Conservation (phyloP, 2,329 filamentous ascomycete species). For the Periglandula ipomoeae region DNA sequence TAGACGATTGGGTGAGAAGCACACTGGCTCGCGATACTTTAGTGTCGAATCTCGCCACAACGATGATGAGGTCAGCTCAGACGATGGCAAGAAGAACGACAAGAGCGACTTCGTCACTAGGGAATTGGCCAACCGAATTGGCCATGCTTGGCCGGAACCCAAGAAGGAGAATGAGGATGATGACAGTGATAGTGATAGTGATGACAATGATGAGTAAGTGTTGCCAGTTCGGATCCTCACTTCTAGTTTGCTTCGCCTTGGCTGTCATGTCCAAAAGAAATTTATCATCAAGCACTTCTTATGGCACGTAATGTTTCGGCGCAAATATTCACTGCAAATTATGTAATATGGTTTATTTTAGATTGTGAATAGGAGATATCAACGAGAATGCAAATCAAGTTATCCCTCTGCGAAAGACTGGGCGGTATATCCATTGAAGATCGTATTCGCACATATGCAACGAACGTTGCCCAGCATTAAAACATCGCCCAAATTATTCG, state of each 20-base stretch:
- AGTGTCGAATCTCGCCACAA: slow-evolving; percentile 20
- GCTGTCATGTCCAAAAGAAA: background rate
- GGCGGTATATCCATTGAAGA: background rate
- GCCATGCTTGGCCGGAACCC: slow-evolving; percentile 14
- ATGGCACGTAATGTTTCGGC: no score
- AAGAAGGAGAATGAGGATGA: slow-evolving; percentile 10
- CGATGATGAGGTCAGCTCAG: slow-evolving; percentile 15
- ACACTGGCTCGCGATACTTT: slow-evolving; percentile 29
- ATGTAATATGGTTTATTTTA: background rate
- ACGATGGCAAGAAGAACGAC: slow-evolving; percentile 13
- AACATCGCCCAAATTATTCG: background rate
- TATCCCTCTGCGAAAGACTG: background rate
- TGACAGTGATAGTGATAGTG: slow-evolving; percentile 6
- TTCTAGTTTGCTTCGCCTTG: background rate
- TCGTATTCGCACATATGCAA: background rate
- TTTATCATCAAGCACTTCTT: no score
- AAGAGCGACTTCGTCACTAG: slow-evolving; percentile 22
- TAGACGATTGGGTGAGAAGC: slow-evolving; percentile 43
- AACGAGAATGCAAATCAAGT: background rate
- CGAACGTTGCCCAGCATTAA: background rate
- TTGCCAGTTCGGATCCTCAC: background rate
- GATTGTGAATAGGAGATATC: background rate
- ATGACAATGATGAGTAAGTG: slow-evolving; percentile 1
- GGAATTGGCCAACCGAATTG: slow-evolving; percentile 11
- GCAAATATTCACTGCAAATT: background rate